A percentile compares a stretch with the other conserved stretches of the same genome.
These are phyloP conservation scores for Toxoplasma gondii DNA, from an alignment of 169 alveolate genomes.

Conservation along the genomic window DNA sequence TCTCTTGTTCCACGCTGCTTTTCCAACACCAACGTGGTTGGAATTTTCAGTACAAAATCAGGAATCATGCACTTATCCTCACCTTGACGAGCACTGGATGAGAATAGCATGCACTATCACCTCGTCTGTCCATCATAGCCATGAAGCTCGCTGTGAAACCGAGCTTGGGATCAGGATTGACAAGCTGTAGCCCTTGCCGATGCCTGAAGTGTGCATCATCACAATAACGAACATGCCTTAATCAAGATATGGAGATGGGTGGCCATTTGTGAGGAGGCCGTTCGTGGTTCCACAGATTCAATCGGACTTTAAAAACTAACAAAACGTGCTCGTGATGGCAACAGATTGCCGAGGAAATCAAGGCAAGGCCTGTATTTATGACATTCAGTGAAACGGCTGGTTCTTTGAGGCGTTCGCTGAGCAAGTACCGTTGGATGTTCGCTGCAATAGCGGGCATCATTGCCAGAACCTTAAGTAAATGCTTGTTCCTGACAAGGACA, in stretches of 20 bases:
- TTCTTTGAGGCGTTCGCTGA: neutral
- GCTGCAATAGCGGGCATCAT: constrained; percentile 81
- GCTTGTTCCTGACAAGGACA: constrained; percentile 77
- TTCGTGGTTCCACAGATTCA: neutral
- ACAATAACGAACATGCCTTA: neutral
- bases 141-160: constrained; percentile 81
- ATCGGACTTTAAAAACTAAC: neutral
- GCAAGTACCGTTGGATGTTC: constrained; percentile 33
- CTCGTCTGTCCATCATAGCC: constrained; percentile 86
- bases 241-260: neutral
- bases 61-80: neutral
- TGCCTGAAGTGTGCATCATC: constrained; percentile 75
- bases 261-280: neutral
- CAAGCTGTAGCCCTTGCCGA: constrained; percentile 84
- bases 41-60: neutral
- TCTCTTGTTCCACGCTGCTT: neutral
- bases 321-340: neutral
- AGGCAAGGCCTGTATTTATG: neutral
- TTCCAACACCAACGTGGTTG: neutral
- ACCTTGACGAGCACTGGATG: constrained; percentile 72
- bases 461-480: constrained; percentile 81
- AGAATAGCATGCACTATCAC: constrained; percentile 75
- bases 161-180: constrained; percentile 75
- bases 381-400: neutral
- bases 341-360: neutral